Base-by-base conservation (phyloP, 345 rosid genomes). In the Carallia pectinifolia region DNA sequence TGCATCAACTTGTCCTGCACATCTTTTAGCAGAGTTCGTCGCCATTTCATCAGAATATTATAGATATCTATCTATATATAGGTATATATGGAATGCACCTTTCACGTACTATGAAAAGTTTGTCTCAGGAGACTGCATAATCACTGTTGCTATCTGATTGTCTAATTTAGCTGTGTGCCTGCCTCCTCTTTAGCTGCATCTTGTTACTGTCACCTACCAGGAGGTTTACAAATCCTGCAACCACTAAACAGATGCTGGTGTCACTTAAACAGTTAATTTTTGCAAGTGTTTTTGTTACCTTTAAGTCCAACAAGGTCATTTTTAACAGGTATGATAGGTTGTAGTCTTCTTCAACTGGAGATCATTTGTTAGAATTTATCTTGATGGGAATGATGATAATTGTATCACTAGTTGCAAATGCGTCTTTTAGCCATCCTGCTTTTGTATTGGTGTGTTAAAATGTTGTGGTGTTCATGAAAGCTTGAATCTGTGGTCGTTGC, bases 401-500 rank as follows among this genome's bases (percentile, higher is more conserved):
- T 13, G 16, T 15, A 44, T 0, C 0, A 4, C 48, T 12, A 2
- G 48, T 44, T 44, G 50, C 16, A 0, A 15, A 2, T 44, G 50
- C 50, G 13, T 44, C 16, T 44, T 44, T 16, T 44, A 44, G 50
- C 16, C 50, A 44, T 44, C 50, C 50, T 44, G 50, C 50, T 10
- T 2, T 44, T 15, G 3, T 44, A 16, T 12, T 12, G 48, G 6
- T 56, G 27, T 4, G 7, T n/a, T 39, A 39, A 29, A 37, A 48
- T 33, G 4, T 9, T 39, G 37, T 27, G 23, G 33, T 54, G 34
- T 8, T 56, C 27, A 33, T 62, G 66, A 39, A 31, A 27, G 58
- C 31, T 30, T 73, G 31, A 19, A 53, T 64, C 48, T 18, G 9
- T 59, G 50, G 29, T 52, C 62, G 80, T 71, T 74, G 81, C 85